These are phyloP conservation scores for Fusarium lateritium DNA, from an alignment of 2,329 filamentous ascomycete genomes.

Conservation along the genomic window DNA sequence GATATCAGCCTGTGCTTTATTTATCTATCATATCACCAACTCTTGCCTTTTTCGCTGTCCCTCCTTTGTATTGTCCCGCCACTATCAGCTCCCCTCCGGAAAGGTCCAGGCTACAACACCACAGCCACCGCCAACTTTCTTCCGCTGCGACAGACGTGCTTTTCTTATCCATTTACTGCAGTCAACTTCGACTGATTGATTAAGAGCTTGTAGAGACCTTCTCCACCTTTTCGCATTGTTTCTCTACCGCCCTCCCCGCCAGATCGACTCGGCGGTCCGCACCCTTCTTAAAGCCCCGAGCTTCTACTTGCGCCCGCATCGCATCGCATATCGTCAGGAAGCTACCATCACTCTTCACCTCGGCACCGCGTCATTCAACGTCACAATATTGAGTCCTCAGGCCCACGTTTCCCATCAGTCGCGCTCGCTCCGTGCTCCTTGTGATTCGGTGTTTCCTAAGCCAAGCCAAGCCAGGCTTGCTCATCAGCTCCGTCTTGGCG, in stretches of 20 bases:
- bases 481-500: constrained; percentile 38
- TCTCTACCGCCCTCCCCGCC: constrained; percentile 5
- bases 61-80: constrained; percentile 19
- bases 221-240: constrained; percentile 12
- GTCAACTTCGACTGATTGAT: constrained; percentile 9
- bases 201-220: constrained; percentile 11
- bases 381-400: constrained; percentile 19
- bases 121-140: constrained; percentile 19
- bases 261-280: constrained; percentile 19
- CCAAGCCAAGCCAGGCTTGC: constrained; percentile 40
- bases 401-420: not conserved
- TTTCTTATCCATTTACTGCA: constrained; percentile 8
- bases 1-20: constrained; percentile 5
- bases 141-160: constrained; percentile 5
- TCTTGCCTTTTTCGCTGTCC: constrained; percentile 3
- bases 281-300: constrained; percentile 7
- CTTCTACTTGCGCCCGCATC: constrained; percentile 18
- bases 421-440: constrained; percentile 5
- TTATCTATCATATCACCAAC: constrained; percentile 4
- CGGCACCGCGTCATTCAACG: constrained; percentile 22
- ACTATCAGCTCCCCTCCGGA: constrained; percentile 23
- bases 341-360: constrained; percentile 10
- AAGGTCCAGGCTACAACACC: constrained; percentile 27
- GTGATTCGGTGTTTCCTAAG: constrained; percentile 35
- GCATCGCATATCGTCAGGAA: constrained; percentile 7